Evolutionary conservation across 148 eudicot genomes (phyloP).

Genomic region (Camellia lanceoleosa): DNA sequence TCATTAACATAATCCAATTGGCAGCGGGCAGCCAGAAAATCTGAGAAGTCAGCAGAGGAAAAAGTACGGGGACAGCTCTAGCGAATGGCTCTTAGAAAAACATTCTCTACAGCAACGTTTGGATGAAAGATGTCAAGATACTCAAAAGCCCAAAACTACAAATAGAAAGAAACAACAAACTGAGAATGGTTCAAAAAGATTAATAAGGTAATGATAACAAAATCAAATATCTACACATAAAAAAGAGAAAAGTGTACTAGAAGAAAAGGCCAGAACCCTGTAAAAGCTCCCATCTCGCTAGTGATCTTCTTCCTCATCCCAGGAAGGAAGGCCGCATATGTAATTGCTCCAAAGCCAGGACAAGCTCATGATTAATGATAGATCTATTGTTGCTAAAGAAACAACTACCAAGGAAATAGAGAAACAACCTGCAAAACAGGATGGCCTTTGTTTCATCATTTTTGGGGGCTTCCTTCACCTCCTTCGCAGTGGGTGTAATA

Average conservation of each 20-base stretch:
- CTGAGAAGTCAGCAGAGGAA: not conserved
- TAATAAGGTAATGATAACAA: no score
- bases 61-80: not conserved
- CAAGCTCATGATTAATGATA: not conserved
- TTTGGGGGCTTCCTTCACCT: not conserved
- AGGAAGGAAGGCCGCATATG: slow-evolving; percentile 14
- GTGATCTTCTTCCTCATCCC: slow-evolving; percentile 20
- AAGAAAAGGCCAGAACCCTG: slow-evolving; percentile 8
- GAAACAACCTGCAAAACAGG: not conserved
- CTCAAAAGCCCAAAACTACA: slow-evolving; percentile 20
- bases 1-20: not conserved
- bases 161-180: not conserved
- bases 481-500: not conserved
- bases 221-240: no score
- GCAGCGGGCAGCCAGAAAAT: not conserved
- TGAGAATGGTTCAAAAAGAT: not conserved
- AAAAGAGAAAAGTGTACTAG: not conserved
- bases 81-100: not conserved
- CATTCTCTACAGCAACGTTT: not conserved
- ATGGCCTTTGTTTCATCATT: not conserved
- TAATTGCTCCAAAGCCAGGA: not conserved
- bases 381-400: not conserved
- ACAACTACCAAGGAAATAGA: not conserved
- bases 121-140: slow-evolving; percentile 12
- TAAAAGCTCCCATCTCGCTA: slow-evolving; percentile 15